Evolutionary conservation across 495 filamentous ascomycete genomes (phyloP), one percentile per base, ranked within the genome.

Genomic region (Apodospora peruviana): DNA sequence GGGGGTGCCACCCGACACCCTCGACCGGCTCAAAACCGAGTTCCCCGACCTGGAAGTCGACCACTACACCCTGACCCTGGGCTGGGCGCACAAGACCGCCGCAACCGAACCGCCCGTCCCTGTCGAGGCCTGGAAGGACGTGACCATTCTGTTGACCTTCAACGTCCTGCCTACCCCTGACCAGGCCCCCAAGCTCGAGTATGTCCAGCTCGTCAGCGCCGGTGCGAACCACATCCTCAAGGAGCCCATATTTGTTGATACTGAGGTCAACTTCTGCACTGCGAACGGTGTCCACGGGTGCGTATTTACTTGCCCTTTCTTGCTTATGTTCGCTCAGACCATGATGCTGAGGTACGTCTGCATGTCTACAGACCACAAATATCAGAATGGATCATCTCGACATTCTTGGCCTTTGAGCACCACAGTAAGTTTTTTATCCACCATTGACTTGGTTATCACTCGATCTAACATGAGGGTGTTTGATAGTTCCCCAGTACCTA

Each of bases 201-300:
- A 88, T 38, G 79, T 95, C 29, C 90, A 95, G 53, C 73, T 89
- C 20, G 74, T 82, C 58, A 84, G 78, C 39, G 89, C 90, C 4
- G 90, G 90, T 2, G 75, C 79, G 10, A 87, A 95, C 58, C 83
- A 83, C 48, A 54, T 90, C 7, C 45, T 80, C 22, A 56, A 79
- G 3, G 56, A 78, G 27, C 85, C 85, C 4, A 70, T 91, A 1
- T 84, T 86, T 52, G 82, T 62, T 23, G 72, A 82, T 16, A 81
- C 80, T 11, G 56, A 81, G 12, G 76, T 91, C 43, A 66, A 75
- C 0, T 74, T 95, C 42, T 84, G 83, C 19, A 90, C 85, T 5
- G 80, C 84, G 32, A 85, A 80, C 18, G 88, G 88, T 14, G 79
- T 93, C 42, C 86, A 90, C 55, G 86, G 85, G 57, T 71, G 57